phyloP scores from a whole-genome alignment of 192 early-diverging fungal species.

The Rhizoclosmatium sp. region DNA sequence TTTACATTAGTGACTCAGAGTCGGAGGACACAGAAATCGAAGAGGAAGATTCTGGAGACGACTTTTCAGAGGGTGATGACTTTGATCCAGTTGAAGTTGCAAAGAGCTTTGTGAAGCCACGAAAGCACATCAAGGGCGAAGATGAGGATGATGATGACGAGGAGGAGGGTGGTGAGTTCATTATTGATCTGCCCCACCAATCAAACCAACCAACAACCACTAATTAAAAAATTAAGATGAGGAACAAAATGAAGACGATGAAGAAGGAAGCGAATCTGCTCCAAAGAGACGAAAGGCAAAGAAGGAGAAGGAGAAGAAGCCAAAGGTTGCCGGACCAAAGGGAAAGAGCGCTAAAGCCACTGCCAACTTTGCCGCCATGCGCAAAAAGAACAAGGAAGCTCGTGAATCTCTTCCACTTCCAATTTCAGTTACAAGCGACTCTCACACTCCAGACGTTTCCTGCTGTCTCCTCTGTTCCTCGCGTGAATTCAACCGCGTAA shows the following conservation, averaged over 20 bases:
- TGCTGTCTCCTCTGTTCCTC: constrained; percentile 58
- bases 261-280: constrained; percentile 8
- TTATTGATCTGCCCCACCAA: too few relatives aligned
- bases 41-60: constrained; percentile 5
- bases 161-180: constrained; percentile 16
- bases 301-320: constrained; percentile 12
- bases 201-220: too few relatives aligned
- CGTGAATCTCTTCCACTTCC: constrained; percentile 10
- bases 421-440: neutral
- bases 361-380: constrained; percentile 8
- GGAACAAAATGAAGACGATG: neutral
- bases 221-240: constrained; percentile 7
- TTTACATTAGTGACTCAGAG: constrained; percentile 13
- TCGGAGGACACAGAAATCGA: neutral
- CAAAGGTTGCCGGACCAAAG: neutral
- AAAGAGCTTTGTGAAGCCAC: neutral
- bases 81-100: constrained; percentile 10
- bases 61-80: neutral
- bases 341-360: constrained; percentile 18
- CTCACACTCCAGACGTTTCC: constrained; percentile 36
- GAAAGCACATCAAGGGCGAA: neutral
- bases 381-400: constrained; percentile 8
- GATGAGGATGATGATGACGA: constrained; percentile 20
- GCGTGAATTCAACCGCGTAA: constrained; percentile 46
- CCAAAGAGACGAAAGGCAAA: constrained; percentile 7